A percentile compares a stretch with the other conserved stretches of the same genome.
phyloP scores from a whole-genome alignment of 129 eudicot species.

The Flaveria trinervia region DNA sequence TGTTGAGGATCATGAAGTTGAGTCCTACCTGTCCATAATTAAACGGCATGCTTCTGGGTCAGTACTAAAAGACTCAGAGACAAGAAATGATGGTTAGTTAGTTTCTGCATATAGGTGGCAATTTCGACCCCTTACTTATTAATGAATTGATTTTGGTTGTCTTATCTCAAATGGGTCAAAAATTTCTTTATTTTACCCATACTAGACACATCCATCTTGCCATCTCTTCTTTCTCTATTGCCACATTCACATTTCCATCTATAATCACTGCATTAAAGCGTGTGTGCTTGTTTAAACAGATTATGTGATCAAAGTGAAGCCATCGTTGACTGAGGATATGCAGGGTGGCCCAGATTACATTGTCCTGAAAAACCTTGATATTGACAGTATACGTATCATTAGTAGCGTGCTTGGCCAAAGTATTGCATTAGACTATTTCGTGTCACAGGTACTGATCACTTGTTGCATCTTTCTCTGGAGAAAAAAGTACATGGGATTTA shows the following conservation, averaged over 20 bases:
- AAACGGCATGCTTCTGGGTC: slow-evolving; percentile 75
- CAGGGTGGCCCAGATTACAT: slow-evolving; percentile 90
- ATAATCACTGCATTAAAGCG: not conserved
- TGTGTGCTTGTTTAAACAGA: slow-evolving; percentile 51
- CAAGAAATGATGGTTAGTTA: slow-evolving; percentile 80
- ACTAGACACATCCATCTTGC: not conserved
- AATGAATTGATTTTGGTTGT: not conserved
- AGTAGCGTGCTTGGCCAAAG: slow-evolving; percentile 97
- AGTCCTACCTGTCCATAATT: slow-evolving; percentile 57
- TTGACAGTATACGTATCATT: slow-evolving; percentile 82
- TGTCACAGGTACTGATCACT: slow-evolving; percentile 68
- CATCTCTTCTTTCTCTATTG: not conserved
- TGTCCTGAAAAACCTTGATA: slow-evolving; percentile 72
- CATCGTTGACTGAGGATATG: slow-evolving; percentile 72
- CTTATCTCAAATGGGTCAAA: not conserved
- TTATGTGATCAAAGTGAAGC: slow-evolving; percentile 83
- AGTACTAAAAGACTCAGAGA: slow-evolving; percentile 68
- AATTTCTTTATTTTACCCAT: not conserved
- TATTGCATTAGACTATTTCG: slow-evolving; percentile 87
- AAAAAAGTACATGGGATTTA: not conserved
- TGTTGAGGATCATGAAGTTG: slow-evolving; percentile 83
- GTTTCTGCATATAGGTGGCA: slow-evolving; percentile 8
- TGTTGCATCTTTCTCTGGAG: not conserved
- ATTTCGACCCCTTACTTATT: not conserved
- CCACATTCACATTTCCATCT: slow-evolving; percentile 1